Base-by-base conservation (phyloP, 306 rosid species). In the Dalbergia cochinchinensis region DNA sequence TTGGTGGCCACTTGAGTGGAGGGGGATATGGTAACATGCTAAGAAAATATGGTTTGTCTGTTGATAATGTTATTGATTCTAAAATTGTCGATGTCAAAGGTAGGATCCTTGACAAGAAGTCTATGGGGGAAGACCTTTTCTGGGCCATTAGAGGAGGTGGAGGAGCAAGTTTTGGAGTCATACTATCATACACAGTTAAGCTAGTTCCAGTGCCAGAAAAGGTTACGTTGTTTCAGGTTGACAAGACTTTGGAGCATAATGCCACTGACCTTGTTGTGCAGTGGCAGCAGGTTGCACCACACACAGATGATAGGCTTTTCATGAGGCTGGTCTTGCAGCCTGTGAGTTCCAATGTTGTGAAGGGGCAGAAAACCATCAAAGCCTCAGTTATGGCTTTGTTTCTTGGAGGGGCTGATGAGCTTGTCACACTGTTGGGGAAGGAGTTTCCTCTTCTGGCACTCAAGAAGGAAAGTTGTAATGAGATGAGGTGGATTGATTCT, bases 11-110 rank as follows among this genome's bases (percentile, higher is more conserved):
- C 48, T 15, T 93, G 22, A 87, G 92, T 69, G 94, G 94, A 0
- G 97, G 97, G 59, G 98, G 98, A 4, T 93, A 93, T 61, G 97
- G 98, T 0, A 91, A 81, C 76, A 76, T 93, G 90, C 5, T 93
- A 26, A 76, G 92, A 58, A 85, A 80, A 48, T 51, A 70, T 47
- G 94, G 94, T 1, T 69, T 91, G 31, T 57, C 91, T 3, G 80
- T 84, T 12, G 91, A 88, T 18, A 45, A 80, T 20, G 74, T 90
- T 6, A 6, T 85, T 22, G 92, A 88, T 55, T 91, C 94, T 2
- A 78, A 68, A 69, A 79, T 90, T 41, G 88, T 87, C 10, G 77
- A 87, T 78, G 85, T 48, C 1, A 80, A 85, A 3, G 93, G 91
- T 16, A 79, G 83, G 15, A 69, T 87, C 15, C 88, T 87, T 45